Evolutionary conservation across 2,329 filamentous ascomycete genomes (phyloP), one percentile per base, ranked within the genome.

Genomic region (Parastagonospora nodorum): DNA sequence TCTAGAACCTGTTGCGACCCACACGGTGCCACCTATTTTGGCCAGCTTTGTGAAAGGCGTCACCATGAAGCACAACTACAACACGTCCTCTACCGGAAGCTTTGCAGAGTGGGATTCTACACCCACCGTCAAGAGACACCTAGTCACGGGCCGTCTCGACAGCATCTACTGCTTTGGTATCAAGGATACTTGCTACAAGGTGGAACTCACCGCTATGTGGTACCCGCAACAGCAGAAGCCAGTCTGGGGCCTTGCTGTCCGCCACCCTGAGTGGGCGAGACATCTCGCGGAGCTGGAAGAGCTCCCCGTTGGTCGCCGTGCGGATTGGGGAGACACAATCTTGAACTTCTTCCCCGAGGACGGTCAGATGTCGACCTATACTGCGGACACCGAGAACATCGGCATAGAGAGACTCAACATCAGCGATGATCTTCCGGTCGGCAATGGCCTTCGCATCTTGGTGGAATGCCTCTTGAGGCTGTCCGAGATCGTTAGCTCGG

Each of bases 131-230:
- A 56, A 56, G 33, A 42, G 33, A 4, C 24, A 53, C 12, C 39
- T 71, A 2, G 8, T 45, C 2, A 51, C 27, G 15, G 48, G 54
- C 14, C 59, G 65, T 2, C 39, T 68, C 11, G 65, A 71, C 24
- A 65, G 58, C n/a, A 47, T 69, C 2, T 71, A 70, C 45, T 63
- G 63, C 1, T 71, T 72, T 36, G 64, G 63, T 1, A 57, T 73
- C 28, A 53, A 50, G 32, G 49, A 64, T 0, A 71, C 67, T 2
- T 50, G 48, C 12, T 73, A 71, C 49, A 63, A 58, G 16, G 61
- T 64, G 9, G 67, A 72, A 32, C 31, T 55, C 5, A 50, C 51
- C 0, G 51, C 51, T 2, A 69, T 69, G 63, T 72, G 69, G 68
- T 67, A 71, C 28, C 62, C 64, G 1, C 10, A 30, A 2, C 40